Evolutionary conservation across 495 filamentous ascomycete genomes (phyloP).

Genomic region (Talaromyces ruber): DNA sequence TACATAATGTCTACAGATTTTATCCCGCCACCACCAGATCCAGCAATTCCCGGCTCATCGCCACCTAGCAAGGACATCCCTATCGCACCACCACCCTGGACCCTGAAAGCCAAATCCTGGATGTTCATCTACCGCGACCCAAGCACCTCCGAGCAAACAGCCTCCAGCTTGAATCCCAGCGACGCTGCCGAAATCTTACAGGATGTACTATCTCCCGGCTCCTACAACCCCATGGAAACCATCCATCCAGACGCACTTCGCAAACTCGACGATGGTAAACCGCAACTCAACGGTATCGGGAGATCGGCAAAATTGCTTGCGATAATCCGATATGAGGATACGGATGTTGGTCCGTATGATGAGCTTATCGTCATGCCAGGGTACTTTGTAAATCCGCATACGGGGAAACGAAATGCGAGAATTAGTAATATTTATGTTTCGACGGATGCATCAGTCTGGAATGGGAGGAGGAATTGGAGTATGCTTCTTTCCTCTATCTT

Average conservation of each 20-base stretch:
- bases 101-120: neutral
- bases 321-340: neutral
- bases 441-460: neutral
- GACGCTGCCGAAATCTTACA: neutral
- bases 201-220: neutral
- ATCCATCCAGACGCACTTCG: neutral
- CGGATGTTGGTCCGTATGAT: neutral
- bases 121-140: neutral
- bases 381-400: neutral
- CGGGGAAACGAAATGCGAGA: neutral
- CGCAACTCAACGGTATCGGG: neutral
- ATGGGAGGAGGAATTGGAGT: neutral
- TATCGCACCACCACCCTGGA: neutral
- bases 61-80: neutral
- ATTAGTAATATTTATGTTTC: neutral
- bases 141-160: neutral
- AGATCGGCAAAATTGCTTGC: neutral
- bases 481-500: neutral
- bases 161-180: neutral
- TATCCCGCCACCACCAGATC: neutral
- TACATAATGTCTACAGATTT: neutral
- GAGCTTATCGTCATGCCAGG: neutral
- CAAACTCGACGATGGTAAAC: neutral
- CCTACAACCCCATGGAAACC: neutral
- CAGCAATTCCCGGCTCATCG: neutral